Evolutionary conservation across 2,329 filamentous ascomycete species (phyloP).

Genomic region (Aspergillus intermedius): DNA sequence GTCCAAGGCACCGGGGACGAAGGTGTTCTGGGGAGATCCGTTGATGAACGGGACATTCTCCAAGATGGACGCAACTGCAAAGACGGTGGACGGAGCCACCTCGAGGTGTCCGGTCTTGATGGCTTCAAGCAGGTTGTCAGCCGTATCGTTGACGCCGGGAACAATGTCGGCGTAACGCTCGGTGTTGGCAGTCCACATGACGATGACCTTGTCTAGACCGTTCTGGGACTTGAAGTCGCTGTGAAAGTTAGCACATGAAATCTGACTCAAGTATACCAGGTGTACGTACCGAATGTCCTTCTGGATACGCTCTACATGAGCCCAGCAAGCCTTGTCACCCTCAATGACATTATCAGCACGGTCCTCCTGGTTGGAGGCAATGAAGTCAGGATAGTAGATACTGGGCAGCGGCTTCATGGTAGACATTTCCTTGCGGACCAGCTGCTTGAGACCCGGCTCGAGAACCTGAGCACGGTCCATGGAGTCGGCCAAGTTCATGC

Average conservation of each 20-base stretch:
- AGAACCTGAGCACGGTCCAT: slow-evolving; percentile 96
- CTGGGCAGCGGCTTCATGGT: slow-evolving; percentile 82
- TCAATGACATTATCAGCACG: slow-evolving; percentile 85
- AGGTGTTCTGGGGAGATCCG: slow-evolving; percentile 97
- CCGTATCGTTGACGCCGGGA: slow-evolving; percentile 88
- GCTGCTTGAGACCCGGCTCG: slow-evolving; percentile 85
- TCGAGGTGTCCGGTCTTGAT: slow-evolving; percentile 84
- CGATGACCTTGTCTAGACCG: slow-evolving; percentile 85
- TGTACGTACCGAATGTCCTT: slow-evolving; percentile 65
- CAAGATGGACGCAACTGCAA: slow-evolving; percentile 88
- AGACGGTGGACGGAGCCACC: slow-evolving; percentile 90
- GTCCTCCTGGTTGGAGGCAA: slow-evolving; percentile 95
- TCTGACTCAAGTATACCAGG: too few species aligned
- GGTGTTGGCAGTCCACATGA: slow-evolving; percentile 98
- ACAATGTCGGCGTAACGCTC: slow-evolving; percentile 91
- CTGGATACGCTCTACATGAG: slow-evolving; percentile 87
- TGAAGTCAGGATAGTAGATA: slow-evolving; percentile 99
- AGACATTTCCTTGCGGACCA: slow-evolving; percentile 89
- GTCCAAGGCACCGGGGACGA: slow-evolving; percentile 85
- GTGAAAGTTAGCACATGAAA: slow-evolving; percentile 5
- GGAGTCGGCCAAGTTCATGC: slow-evolving; percentile 77
- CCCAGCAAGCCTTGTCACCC: slow-evolving; percentile 75
- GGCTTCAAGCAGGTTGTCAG: slow-evolving; percentile 81
- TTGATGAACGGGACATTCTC: slow-evolving; percentile 95
- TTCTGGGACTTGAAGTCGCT: slow-evolving; percentile 85